A percentile compares a stretch with the other conserved stretches of the same genome.
These are phyloP conservation scores for Dimargaris xerosporica DNA, from an alignment of 192 early-diverging fungal species.

Conservation along the genomic window DNA sequence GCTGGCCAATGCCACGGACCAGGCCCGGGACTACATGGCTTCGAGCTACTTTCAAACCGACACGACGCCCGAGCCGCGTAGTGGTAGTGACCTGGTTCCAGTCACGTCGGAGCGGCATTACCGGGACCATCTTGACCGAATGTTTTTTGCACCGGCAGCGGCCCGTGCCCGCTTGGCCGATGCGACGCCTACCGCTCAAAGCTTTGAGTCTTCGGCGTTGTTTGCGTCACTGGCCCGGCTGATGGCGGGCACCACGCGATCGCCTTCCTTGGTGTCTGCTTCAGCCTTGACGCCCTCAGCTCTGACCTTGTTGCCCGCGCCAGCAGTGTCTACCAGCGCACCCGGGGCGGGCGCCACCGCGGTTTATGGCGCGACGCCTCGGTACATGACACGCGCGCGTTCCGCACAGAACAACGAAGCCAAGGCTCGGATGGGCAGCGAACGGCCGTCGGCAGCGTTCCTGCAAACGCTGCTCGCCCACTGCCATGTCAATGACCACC, in stretches of 20 bases:
- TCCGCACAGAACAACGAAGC: not conserved
- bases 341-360: no score
- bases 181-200: not conserved
- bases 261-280: not conserved
- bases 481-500: not conserved
- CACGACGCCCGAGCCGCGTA: not conserved
- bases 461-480: not conserved
- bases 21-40: constrained; percentile 8
- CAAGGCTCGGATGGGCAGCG: not conserved
- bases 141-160: no score
- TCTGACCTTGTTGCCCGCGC: not conserved
- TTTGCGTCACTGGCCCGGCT: not conserved
- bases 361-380: not conserved
- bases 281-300: not conserved
- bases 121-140: not conserved
- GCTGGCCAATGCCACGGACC: not conserved
- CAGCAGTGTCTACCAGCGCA: not conserved
- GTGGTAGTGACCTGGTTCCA: not conserved
- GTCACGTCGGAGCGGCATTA: not conserved
- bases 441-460: not conserved
- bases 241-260: not conserved
- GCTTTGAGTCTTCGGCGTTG: not conserved
- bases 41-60: constrained; percentile 1
- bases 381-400: not conserved
- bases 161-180: not conserved